Conservation (phyloP, 371 early-diverging fungal species). For the Apophysomyces variabilis region DNA sequence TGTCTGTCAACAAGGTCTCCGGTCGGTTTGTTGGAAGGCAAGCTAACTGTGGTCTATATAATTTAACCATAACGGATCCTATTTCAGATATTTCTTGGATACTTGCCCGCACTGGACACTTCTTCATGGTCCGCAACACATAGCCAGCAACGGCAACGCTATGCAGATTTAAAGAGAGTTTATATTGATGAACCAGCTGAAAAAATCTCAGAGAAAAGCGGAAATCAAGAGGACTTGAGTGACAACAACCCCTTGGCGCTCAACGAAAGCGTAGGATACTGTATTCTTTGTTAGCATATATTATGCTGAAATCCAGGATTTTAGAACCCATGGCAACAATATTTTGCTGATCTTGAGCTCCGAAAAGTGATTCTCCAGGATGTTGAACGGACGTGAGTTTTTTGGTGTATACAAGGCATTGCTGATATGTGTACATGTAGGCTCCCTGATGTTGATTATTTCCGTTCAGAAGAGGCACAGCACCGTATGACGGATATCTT, state of each 20-base stretch:
- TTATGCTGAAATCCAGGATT: neutral
- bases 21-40: conserved; percentile 59
- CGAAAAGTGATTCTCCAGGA: conserved; percentile 86
- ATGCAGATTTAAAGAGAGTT: conserved; percentile 64
- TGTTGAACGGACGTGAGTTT: conserved; percentile 87
- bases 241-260: conserved; percentile 86
- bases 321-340: conserved; percentile 93
- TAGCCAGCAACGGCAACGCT: conserved; percentile 68
- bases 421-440: conserved; percentile 37
- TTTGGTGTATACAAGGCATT: too few species aligned
- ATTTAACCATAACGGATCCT: neutral
- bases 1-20: conserved; percentile 46
- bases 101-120: conserved; percentile 57
- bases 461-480: conserved; percentile 70
- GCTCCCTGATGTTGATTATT: conserved; percentile 87
- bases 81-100: conserved; percentile 59
- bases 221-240: conserved; percentile 52
- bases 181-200: conserved; percentile 74
- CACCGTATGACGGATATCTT: conserved; percentile 79
- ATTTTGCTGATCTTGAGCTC: conserved; percentile 86
- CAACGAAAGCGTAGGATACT: conserved; percentile 68
- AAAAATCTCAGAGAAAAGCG: conserved; percentile 40
- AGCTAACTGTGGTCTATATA: neutral
- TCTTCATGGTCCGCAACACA: conserved; percentile 66
- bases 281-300: too few species aligned